These are phyloP conservation scores for Fusarium newnesense DNA, from an alignment of 2,329 filamentous ascomycete species.

Conservation along the genomic window DNA sequence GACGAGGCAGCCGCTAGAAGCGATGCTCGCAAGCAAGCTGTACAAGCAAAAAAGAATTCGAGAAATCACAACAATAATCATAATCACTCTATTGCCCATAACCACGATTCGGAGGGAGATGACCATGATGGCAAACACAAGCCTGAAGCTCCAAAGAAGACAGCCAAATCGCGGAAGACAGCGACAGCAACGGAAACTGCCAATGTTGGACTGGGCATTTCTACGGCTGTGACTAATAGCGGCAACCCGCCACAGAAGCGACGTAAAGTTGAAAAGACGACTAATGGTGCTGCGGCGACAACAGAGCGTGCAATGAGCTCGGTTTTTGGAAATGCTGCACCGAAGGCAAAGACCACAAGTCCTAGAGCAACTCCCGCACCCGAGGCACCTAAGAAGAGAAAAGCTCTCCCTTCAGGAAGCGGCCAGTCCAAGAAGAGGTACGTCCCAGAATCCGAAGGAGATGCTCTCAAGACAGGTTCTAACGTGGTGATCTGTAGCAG, in stretches of 20 bases:
- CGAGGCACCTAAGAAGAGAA: slow-evolving; percentile 78
- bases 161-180: slow-evolving; percentile 73
- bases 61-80: slow-evolving; percentile 61
- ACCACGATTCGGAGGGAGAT: slow-evolving; percentile 80
- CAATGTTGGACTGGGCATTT: slow-evolving; percentile 73
- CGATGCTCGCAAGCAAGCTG: slow-evolving; percentile 84
- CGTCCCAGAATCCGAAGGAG: slow-evolving; percentile 41
- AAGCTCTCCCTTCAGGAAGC: slow-evolving; percentile 71
- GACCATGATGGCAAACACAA: slow-evolving; percentile 67
- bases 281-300: slow-evolving; percentile 57
- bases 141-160: slow-evolving; percentile 68
- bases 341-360: slow-evolving; percentile 70
- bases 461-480: slow-evolving; percentile 3
- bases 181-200: slow-evolving; percentile 61
- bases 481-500: slow-evolving; percentile 43
- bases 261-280: slow-evolving; percentile 80
- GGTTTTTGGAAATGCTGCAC: slow-evolving; percentile 60
- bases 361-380: slow-evolving; percentile 75
- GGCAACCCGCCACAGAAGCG: slow-evolving; percentile 75
- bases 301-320: slow-evolving; percentile 77
- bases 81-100: slow-evolving; percentile 25
- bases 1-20: slow-evolving; percentile 86
- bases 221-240: slow-evolving; percentile 62
- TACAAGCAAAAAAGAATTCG: slow-evolving; percentile 79
- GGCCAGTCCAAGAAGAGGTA: slow-evolving; percentile 84